Evolutionary conservation across 1,284 basidiomycete genomes (phyloP).

Genomic region (Fomitiporia mediterranea): DNA sequence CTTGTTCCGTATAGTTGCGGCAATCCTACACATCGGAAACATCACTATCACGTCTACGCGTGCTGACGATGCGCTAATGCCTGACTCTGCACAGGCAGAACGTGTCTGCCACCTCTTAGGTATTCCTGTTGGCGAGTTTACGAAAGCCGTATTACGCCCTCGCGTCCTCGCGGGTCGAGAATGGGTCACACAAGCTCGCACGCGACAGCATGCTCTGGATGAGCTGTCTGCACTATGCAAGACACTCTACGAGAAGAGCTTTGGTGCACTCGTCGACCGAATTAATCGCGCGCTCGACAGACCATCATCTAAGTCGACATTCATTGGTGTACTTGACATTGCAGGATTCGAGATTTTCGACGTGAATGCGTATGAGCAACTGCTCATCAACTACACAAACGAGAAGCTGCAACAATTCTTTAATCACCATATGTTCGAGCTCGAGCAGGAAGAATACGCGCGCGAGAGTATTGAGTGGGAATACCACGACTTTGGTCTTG

Average conservation of each 20-base stretch:
- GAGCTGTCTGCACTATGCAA: conserved; percentile 93
- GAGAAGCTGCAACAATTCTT: conserved; percentile 97
- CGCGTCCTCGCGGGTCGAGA: conserved; percentile 93
- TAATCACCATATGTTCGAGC: conserved; percentile 99
- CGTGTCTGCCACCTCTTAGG: conserved; percentile 93
- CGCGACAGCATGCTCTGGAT: conserved; percentile 88
- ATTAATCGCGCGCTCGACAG: conserved; percentile 94
- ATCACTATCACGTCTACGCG: conserved; percentile 80
- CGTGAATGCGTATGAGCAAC: conserved; percentile 91
- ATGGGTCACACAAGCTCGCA: conserved; percentile 94
- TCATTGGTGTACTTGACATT: conserved; percentile 99
- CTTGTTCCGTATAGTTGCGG: conserved; percentile 91
- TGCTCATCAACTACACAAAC: conserved; percentile 99
- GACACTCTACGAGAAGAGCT: conserved; percentile 96
- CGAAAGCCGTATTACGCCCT: conserved; percentile 82
- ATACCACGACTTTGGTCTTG: conserved; percentile 97
- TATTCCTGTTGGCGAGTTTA: conserved; percentile 86
- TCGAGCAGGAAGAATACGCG: conserved; percentile 98
- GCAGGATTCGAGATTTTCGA: conserved; percentile 98
- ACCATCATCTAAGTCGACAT: conserved; percentile 88
- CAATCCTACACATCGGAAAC: conserved; percentile 95
- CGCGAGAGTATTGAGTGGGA: conserved; percentile 98
- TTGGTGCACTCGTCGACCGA: conserved; percentile 89
- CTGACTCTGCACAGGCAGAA: conserved; percentile 78
- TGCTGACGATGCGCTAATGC: conserved; percentile 86